Percentiles rank a stretch among this genome's conserved stretches.
Evolutionary conservation across 2,329 filamentous ascomycete genomes (phyloP).

Genomic region (Claviceps fusiformis): DNA sequence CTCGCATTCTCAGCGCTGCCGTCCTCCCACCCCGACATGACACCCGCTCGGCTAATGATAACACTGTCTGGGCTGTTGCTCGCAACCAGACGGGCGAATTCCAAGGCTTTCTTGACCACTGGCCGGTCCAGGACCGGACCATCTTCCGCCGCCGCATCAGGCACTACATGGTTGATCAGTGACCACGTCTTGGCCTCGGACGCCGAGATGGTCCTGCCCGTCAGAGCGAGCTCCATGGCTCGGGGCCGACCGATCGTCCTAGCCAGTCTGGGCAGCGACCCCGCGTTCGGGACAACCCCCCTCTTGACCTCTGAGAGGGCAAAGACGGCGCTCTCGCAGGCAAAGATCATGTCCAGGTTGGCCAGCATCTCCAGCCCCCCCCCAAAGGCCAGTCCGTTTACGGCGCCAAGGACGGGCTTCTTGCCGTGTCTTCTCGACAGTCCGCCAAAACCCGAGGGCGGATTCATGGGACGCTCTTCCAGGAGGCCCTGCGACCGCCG

Average conservation of each 20-base stretch:
- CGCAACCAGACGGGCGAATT: slow-evolving; percentile 46
- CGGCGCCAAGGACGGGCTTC: slow-evolving; percentile 65
- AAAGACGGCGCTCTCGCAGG: slow-evolving; percentile 44
- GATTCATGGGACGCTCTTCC: slow-evolving; percentile 14
- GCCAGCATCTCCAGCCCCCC: slow-evolving; percentile 66
- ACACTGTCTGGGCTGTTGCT: slow-evolving; percentile 62
- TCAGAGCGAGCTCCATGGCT: slow-evolving; percentile 57
- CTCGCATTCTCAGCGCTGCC: slow-evolving; percentile 49
- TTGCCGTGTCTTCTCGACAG: slow-evolving; percentile 52
- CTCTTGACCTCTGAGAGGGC: slow-evolving; percentile 57
- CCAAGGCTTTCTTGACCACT: slow-evolving; percentile 45
- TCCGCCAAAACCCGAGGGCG: slow-evolving; percentile 46
- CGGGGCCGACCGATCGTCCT: slow-evolving; percentile 54
- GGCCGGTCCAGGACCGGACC: slow-evolving; percentile 6
- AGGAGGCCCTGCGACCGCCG: slow-evolving; percentile 3
- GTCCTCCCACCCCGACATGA: slow-evolving; percentile 61
- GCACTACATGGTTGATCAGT: slow-evolving; percentile 53
- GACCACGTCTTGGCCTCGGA: slow-evolving; percentile 51
- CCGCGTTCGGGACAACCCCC: slow-evolving; percentile 58
- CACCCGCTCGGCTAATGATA: slow-evolving; percentile 57
- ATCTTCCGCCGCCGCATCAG: slow-evolving; percentile 14
- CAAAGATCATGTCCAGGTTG: slow-evolving; percentile 61
- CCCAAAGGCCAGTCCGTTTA: slow-evolving; percentile 62
- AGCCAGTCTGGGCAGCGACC: slow-evolving; percentile 53
- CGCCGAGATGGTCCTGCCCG: slow-evolving; percentile 46